A percentile compares a stretch with the other conserved stretches of the same genome.
Conservation (phyloP, 129 eudicot genomes). For the Smallanthus sonchifolius region DNA sequence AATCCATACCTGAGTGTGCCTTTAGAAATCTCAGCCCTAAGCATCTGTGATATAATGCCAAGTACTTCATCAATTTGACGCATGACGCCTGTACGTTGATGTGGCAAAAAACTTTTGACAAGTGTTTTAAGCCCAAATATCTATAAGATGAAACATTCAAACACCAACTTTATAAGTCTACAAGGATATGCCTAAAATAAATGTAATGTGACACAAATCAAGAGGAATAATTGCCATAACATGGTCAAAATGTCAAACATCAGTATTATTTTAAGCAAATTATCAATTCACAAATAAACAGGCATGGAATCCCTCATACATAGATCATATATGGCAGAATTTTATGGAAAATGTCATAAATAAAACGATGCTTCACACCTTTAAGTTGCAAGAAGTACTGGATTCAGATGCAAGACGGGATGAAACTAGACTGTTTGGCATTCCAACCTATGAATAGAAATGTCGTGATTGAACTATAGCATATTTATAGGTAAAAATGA, state of each 20-base stretch:
- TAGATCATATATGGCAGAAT: neutral
- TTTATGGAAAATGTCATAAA: conserved; percentile 1
- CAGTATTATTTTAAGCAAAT: neutral
- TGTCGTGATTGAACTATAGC: neutral
- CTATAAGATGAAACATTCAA: conserved; percentile 37
- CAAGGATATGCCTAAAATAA: conserved; percentile 6
- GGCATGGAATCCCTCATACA: conserved; percentile 1
- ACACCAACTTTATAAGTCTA: conserved; percentile 4
- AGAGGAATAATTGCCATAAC: neutral
- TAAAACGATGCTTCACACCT: conserved; percentile 36
- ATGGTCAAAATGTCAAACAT: conserved; percentile 5
- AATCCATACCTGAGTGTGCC: conserved; percentile 42
- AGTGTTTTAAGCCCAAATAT: conserved; percentile 90
- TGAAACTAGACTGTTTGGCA: conserved; percentile 24
- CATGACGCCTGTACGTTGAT: conserved; percentile 36
- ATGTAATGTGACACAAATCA: conserved; percentile 1
- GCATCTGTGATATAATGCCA: conserved; percentile 56
- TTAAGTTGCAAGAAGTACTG: conserved; percentile 51
- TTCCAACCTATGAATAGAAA: conserved; percentile 35
- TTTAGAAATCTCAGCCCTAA: conserved; percentile 43
- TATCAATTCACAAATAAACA: neutral
- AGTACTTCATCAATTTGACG: conserved; percentile 51
- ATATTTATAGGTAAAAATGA: neutral
- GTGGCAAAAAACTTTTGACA: conserved; percentile 76
- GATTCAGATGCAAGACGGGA: conserved; percentile 35